Evolutionary conservation across 148 eudicot species (phyloP).

Genomic region (Silene latifolia): DNA sequence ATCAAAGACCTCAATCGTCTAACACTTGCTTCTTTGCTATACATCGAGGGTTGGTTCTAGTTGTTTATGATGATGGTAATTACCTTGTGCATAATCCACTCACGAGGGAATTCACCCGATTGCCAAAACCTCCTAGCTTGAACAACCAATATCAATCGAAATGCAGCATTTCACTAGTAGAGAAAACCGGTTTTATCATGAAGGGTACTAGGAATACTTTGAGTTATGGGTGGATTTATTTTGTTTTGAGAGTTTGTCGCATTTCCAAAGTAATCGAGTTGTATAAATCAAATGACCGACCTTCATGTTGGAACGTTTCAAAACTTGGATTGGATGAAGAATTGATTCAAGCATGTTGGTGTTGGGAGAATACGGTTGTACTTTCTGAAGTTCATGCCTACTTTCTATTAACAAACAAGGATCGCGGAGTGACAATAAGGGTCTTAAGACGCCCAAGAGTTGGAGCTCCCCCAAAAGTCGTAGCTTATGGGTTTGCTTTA

Average conservation of each 20-base stretch:
- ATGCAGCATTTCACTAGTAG: not conserved
- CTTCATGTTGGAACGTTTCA: not conserved
- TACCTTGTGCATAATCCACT: not conserved
- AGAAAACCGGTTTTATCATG: not conserved
- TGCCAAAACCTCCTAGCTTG: not conserved
- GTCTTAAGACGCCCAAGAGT: not conserved
- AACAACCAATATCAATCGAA: not conserved
- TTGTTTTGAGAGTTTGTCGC: conserved; percentile 2
- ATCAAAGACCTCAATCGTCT: not conserved
- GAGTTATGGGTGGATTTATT: not conserved
- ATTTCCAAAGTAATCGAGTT: conserved; percentile 3
- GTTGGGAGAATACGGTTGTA: not conserved
- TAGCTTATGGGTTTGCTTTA: conserved; percentile 2
- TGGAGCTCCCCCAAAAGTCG: not conserved
- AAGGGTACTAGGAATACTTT: not conserved
- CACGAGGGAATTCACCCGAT: not conserved
- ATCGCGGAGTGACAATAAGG: conserved; percentile 5
- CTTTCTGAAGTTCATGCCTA: not conserved
- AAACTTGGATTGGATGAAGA: conserved; percentile 6
- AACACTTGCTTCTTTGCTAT: not conserved
- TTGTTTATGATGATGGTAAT: not conserved
- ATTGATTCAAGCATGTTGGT: conserved; percentile 6
- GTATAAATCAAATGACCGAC: not conserved
- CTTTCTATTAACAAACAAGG: conserved; percentile 11
- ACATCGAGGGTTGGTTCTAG: not conserved